These are phyloP conservation scores for Claviceps humidiphila DNA, from an alignment of 2,329 filamentous ascomycete genomes.

Conservation along the genomic window DNA sequence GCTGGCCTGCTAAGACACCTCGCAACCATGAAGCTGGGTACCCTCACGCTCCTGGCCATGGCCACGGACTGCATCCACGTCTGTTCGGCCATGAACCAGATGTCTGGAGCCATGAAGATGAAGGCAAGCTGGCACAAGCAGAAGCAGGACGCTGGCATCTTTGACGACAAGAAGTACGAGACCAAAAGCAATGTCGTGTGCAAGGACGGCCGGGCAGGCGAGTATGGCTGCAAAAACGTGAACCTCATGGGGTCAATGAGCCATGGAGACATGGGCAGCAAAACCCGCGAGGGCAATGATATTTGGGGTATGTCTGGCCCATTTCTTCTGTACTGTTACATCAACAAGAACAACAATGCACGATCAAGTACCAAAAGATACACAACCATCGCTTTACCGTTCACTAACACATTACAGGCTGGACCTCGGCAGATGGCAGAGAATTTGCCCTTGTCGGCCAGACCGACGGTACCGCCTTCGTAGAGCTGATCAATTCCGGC, in stretches of 20 bases:
- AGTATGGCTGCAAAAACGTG: conserved; percentile 21
- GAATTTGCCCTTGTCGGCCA: conserved; percentile 33
- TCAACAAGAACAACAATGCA: not conserved
- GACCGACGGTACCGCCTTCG: conserved; percentile 33
- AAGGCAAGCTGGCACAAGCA: not conserved
- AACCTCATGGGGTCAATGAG: conserved; percentile 23
- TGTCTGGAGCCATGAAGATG: not conserved
- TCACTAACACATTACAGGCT: conserved; percentile 1
- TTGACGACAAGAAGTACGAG: not conserved
- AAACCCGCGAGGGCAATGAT: conserved; percentile 21
- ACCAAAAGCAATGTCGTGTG: not conserved
- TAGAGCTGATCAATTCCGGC: conserved; percentile 28
- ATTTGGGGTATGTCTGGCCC: conserved; percentile 15
- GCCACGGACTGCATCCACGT: not conserved
- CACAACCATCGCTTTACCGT: too few species aligned
- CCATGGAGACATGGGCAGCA: conserved; percentile 22
- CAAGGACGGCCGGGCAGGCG: conserved; percentile 9
- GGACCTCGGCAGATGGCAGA: conserved; percentile 18
- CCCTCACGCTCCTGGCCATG: not conserved
- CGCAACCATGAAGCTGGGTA: not conserved
- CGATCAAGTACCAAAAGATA: too few species aligned
- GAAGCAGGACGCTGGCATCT: not conserved
- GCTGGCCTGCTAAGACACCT: too few species aligned
- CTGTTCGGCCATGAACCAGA: not conserved
- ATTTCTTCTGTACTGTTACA: not conserved